Evolutionary conservation across 2,329 filamentous ascomycete genomes (phyloP), one percentile per base, ranked within the genome.

Genomic region (Fusarium tanahbumbuense): DNA sequence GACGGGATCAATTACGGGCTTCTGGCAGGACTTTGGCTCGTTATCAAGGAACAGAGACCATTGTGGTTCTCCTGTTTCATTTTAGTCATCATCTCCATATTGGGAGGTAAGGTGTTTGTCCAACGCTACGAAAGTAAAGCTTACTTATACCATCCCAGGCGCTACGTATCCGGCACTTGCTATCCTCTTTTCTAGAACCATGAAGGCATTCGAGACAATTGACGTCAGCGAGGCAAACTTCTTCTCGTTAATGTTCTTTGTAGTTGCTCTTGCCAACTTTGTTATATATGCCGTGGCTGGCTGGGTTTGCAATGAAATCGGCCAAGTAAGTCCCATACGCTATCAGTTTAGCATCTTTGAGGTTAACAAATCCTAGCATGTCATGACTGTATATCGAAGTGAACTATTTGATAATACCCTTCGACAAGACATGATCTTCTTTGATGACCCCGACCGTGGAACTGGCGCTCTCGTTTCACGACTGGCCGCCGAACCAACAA

Each of bases 211-310:
- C 32, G 71, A 79, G 46, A 72, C 68, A 0, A 44, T 75, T 4
- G 76, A 81, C 23, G 73, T 79, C 10, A 45, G 62, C n/a, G 71
- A 73, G 25, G 83, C 81, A 8, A 83, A 88, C 75, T 87, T 88
- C 68, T 87, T 82, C 75, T 79, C 85, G 0, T 80, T 86, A 50
- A 88, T 88, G 85, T 88, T 88, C 73, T 86, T 87, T 52, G 76
- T 87, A 2, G 76, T 87, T 18, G 86, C 86, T 2, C 74, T 84
- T 12, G 83, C 77, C 5, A 82, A 84, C 32, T 75, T 85, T 2
- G 56, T 86, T 1, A 76, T 80, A 5, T 88, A 87, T 54, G 78
- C 77, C 30, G 62, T 75, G 3, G 67, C 76, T 25, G 81, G 82
- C 4, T 81, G 78, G 77, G 47, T 78, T 8, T 75, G 77, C 57